A percentile compares a stretch with the other conserved stretches of the same genome.
phyloP scores from a whole-genome alignment of 352 stramenopile species.

The Pythium aristosporum region DNA sequence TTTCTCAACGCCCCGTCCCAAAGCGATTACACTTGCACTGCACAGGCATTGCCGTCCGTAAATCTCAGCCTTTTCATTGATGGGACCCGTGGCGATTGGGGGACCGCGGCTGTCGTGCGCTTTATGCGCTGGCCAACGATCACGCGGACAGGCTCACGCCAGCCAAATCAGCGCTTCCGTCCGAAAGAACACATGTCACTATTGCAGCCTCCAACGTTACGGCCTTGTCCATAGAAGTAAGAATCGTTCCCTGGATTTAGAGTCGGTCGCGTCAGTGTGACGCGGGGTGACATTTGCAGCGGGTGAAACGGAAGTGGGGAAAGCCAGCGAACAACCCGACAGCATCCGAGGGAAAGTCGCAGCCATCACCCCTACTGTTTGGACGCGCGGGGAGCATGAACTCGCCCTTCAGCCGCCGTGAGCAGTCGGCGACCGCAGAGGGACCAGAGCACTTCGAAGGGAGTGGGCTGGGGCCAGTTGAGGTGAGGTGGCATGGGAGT shows the following conservation, averaged over 20 bases:
- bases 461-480: not conserved
- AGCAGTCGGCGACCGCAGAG: too few species aligned
- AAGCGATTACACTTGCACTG: not conserved
- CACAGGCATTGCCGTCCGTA: not conserved
- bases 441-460: too few species aligned
- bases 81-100: not conserved
- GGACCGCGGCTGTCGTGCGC: slow-evolving; percentile 6
- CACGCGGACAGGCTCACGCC: not conserved
- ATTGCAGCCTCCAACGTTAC: too few species aligned
- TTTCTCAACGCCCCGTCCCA: slow-evolving; percentile 7
- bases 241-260: not conserved
- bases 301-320: too few species aligned
- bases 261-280: not conserved
- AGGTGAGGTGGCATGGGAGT: slow-evolving; percentile 6
- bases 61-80: slow-evolving; percentile 12
- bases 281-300: too few species aligned
- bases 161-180: slow-evolving; percentile 5
- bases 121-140: slow-evolving; percentile 4
- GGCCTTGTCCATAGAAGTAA: not conserved
- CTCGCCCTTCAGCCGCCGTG: too few species aligned
- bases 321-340: too few species aligned
- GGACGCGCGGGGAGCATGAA: too few species aligned
- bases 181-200: not conserved
- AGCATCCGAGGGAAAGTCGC: not conserved
- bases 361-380: not conserved